Evolutionary conservation across 371 early-diverging fungal genomes (phyloP).

Genomic region (Haplosporangium sp.): DNA sequence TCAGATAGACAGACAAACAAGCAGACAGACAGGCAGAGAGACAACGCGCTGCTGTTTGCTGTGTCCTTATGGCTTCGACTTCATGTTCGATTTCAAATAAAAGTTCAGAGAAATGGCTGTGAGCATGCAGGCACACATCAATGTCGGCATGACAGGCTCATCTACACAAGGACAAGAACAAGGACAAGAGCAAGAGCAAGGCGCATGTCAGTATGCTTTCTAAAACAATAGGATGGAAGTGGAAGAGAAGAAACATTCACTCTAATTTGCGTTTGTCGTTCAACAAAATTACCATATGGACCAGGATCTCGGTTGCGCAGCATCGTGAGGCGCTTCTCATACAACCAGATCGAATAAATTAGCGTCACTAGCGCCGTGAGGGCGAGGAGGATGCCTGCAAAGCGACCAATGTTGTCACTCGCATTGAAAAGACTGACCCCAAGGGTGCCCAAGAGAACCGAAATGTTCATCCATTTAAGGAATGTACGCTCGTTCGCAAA

Average conservation of each 20-base stretch:
- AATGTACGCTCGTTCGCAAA: slow-evolving; percentile 98
- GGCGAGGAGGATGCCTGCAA: slow-evolving; percentile 73
- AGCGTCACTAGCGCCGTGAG: slow-evolving; percentile 73
- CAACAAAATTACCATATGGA: slow-evolving; percentile 69
- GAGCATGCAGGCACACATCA: slow-evolving; percentile 53
- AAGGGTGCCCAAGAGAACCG: slow-evolving; percentile 73
- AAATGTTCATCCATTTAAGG: slow-evolving; percentile 81
- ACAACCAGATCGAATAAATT: slow-evolving; percentile 84
- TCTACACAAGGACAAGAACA: slow-evolving; percentile 23
- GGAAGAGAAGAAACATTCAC: too few relatives aligned
- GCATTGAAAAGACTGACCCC: slow-evolving; percentile 79
- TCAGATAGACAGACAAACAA: too few relatives aligned
- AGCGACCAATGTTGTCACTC: slow-evolving; percentile 70
- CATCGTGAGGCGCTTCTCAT: slow-evolving; percentile 84
- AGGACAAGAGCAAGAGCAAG: neutral
- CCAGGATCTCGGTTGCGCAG: slow-evolving; percentile 67
- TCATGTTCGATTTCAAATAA: slow-evolving; percentile 49
- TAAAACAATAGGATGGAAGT: too few relatives aligned
- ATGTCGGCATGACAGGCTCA: slow-evolving; percentile 54
- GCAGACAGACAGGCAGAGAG: too few relatives aligned
- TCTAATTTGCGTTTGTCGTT: too few relatives aligned
- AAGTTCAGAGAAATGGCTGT: slow-evolving; percentile 56
- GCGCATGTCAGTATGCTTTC: too few relatives aligned
- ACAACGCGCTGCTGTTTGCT: too few relatives aligned
- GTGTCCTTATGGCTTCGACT: slow-evolving; percentile 38